Base-by-base conservation (phyloP, 495 filamentous ascomycete genomes). In the Tetracladium marchalianum region DNA sequence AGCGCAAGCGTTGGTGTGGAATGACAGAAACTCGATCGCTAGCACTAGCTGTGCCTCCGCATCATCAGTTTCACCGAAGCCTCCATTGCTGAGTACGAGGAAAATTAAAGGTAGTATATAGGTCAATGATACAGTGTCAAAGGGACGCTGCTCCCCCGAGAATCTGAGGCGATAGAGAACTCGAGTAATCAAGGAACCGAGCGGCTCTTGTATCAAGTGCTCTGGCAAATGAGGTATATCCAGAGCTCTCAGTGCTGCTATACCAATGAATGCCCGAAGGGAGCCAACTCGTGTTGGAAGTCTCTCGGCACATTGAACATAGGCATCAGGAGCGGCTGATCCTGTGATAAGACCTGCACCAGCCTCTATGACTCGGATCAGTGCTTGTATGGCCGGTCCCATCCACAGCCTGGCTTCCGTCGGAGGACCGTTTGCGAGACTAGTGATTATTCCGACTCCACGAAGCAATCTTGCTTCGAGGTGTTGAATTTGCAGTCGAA, bases 111-210 rank as follows among this genome's bases (percentile, higher is more conserved):
- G 87, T 6, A 97, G 71, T 31, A 92, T 75, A 55, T 96, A 98
- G 41, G 82, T 84, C 16, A 97, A 68, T 1, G 90, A 87, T 4
- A 89, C 78, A 2, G 73, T 70, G 58, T 97, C 93, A 49, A 97
- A 87, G 3, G 90, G 87, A 2, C 88, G 78, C 59, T 97, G 92
- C 59, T 95, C 92, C 11, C 85, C 85, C 44, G 87, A 73, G 59
- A 95, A 93, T 15, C 89, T 83, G 38, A 98, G 64, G 31, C 90
- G 82, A 62, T 96, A 96, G 11, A 98, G 70, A 7, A 97, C 78
- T 62, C 92, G 77, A 13, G 90, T 96, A 11, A 93, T 73, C 4
- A 95, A 77, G 39, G 92, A 84, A 48, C 85, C 86, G 39, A 97
- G 68, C 31, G 84, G 79, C 62, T 96, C 92, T 46, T 84, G 66